These are phyloP conservation scores for Trichoderma arundinaceum DNA, from an alignment of 2,329 filamentous ascomycete genomes.

Conservation along the genomic window DNA sequence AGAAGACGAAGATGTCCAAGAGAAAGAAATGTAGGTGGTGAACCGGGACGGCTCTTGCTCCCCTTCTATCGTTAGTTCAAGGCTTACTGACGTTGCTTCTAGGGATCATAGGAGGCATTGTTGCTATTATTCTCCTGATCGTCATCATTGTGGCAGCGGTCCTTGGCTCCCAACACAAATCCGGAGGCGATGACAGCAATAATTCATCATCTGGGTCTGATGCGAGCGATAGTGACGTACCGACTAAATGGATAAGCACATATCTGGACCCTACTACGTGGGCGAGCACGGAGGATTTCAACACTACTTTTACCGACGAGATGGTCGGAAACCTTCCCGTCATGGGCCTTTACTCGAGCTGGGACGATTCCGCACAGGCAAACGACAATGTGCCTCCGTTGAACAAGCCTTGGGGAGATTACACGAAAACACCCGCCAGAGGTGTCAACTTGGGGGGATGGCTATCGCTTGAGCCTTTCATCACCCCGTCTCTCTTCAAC, in stretches of 20 bases:
- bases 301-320: constrained; percentile 86
- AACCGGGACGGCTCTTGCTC: not conserved
- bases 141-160: constrained; percentile 71
- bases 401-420: constrained; percentile 75
- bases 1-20: constrained; percentile 61
- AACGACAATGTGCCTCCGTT: constrained; percentile 83
- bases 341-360: constrained; percentile 84
- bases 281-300: constrained; percentile 90
- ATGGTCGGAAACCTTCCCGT: constrained; percentile 86
- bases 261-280: constrained; percentile 89
- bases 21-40: constrained; percentile 64
- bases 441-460: constrained; percentile 95
- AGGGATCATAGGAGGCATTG: constrained; percentile 63
- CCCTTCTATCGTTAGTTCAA: not conserved
- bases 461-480: constrained; percentile 93
- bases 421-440: constrained; percentile 77
- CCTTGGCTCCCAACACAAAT: constrained; percentile 61
- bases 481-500: constrained; percentile 88
- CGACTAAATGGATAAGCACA: constrained; percentile 70
- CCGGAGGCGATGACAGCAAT: constrained; percentile 35
- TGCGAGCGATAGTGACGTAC: constrained; percentile 60
- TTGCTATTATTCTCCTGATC: constrained; percentile 65
- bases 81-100: constrained; percentile 34
- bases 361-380: constrained; percentile 80
- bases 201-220: constrained; percentile 42